Percentiles rank a stretch among this genome's conserved stretches.
Conservation (phyloP, 2,329 filamentous ascomycete genomes). For the Lasiodiplodia gonubiensis region DNA sequence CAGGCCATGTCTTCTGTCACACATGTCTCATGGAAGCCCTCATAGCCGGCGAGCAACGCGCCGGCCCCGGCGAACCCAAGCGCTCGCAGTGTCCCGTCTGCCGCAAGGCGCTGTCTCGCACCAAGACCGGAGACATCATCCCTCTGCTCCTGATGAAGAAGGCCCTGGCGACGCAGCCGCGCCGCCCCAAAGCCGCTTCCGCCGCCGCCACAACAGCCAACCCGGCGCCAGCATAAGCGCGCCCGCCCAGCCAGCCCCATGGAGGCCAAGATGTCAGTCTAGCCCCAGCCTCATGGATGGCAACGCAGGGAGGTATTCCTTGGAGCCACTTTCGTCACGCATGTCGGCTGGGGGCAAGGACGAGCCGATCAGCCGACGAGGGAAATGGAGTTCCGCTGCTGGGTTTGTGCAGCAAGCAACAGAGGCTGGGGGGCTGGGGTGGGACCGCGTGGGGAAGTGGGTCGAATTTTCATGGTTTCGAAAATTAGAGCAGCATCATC, state of each 20-base stretch:
- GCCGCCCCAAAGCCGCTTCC: not conserved
- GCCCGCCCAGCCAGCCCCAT: not conserved
- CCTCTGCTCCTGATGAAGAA: constrained; percentile 23
- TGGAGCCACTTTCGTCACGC: not conserved
- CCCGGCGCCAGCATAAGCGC: not conserved
- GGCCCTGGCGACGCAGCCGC: constrained; percentile 19
- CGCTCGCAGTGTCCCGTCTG: constrained; percentile 56
- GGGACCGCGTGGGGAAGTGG: not conserved
- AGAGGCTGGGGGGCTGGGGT: not conserved
- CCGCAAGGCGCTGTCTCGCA: constrained; percentile 51
- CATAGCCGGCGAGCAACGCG: constrained; percentile 59
- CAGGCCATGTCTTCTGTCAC: constrained; percentile 69
- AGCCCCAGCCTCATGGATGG: not conserved
- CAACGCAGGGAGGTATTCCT: not conserved
- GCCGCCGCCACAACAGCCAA: not conserved
- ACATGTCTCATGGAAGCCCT: constrained; percentile 67
- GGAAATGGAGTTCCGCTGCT: not conserved
- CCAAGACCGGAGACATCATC: constrained; percentile 49
- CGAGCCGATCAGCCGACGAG: not conserved
- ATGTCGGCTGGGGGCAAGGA: not conserved
- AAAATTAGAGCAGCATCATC: not conserved
- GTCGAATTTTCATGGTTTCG: not conserved
- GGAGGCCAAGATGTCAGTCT: not conserved
- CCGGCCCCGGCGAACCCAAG: constrained; percentile 50
- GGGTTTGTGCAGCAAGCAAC: not conserved